A percentile compares a stretch with the other conserved stretches of the same genome.
These are phyloP conservation scores for Sporobolus alterniflorus DNA, from an alignment of 202 grass and related monocot genomes.

Conservation along the genomic window DNA sequence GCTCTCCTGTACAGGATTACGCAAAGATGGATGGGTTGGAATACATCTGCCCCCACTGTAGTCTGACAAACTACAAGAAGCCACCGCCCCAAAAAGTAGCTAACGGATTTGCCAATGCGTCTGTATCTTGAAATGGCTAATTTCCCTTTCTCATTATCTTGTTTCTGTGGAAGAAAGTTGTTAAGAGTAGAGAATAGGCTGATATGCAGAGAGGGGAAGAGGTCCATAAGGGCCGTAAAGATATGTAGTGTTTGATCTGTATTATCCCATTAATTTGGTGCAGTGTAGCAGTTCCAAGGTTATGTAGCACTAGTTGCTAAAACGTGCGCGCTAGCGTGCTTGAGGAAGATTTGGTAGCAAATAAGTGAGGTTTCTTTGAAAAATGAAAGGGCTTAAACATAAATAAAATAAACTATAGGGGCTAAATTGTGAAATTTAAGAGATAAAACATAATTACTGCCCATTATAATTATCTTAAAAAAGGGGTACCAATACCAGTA, in stretches of 20 bases:
- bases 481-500: too few species aligned
- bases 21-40: slow-evolving; percentile 97
- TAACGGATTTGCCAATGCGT: slow-evolving; percentile 61
- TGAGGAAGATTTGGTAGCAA: too few species aligned
- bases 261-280: slow-evolving; percentile 60
- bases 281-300: slow-evolving; percentile 24
- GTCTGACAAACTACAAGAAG: slow-evolving; percentile 85
- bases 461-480: too few species aligned
- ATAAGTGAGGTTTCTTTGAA: too few species aligned
- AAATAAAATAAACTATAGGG: too few species aligned
- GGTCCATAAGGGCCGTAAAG: not conserved
- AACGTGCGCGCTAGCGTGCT: too few species aligned
- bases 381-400: too few species aligned
- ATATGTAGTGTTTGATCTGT: slow-evolving; percentile 60
- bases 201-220: slow-evolving; percentile 27
- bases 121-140: slow-evolving; percentile 64
- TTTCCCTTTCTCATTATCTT: slow-evolving; percentile 45
- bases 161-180: slow-evolving; percentile 23
- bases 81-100: slow-evolving; percentile 55
- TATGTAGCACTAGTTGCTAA: too few species aligned
- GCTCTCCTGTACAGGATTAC: slow-evolving; percentile 62
- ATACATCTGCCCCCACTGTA: slow-evolving; percentile 97
- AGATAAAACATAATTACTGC: too few species aligned
- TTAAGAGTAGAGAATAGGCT: slow-evolving; percentile 59
- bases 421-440: too few species aligned